Evolutionary conservation across 805 yeast species (phyloP).

Genomic region (Ogataea nitratoaversa): DNA sequence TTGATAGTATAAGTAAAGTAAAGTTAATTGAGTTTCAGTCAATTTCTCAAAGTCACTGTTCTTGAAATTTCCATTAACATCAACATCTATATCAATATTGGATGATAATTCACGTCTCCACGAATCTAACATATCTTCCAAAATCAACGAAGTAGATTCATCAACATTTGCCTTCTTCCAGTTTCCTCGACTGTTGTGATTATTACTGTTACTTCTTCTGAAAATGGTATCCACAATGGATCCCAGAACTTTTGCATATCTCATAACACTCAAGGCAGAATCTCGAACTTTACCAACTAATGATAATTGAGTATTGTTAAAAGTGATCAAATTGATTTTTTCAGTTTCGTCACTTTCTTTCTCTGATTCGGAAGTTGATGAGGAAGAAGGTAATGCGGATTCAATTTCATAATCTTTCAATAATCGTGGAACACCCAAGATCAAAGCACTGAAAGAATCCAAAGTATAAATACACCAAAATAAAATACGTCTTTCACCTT

Average conservation of each 20-base stretch:
- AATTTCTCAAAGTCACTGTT: constrained; percentile 30
- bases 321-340: constrained; percentile 53
- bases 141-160: constrained; percentile 29
- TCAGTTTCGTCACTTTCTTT: constrained; percentile 38
- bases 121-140: constrained; percentile 67
- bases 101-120: constrained; percentile 74
- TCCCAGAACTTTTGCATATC: constrained; percentile 70
- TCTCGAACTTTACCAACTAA: constrained; percentile 69
- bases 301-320: constrained; percentile 54
- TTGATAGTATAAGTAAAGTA: constrained; percentile 56
- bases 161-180: constrained; percentile 24
- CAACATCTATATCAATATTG: constrained; percentile 55
- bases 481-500: constrained; percentile 74
- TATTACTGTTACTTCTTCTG: constrained; percentile 44
- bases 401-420: constrained; percentile 79
- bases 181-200: constrained; percentile 30
- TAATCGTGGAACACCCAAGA: constrained; percentile 78
- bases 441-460: constrained; percentile 70
- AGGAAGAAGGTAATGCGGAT: constrained; percentile 70
- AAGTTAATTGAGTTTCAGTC: constrained; percentile 45
- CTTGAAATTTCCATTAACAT: constrained; percentile 49
- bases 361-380: constrained; percentile 21
- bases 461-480: constrained; percentile 82
- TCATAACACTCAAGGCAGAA: constrained; percentile 59
- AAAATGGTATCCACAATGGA: constrained; percentile 67